Percentiles rank a stretch among this genome's conserved stretches.
Evolutionary conservation across 129 eudicot genomes (phyloP).

Genomic region (Deinandra increscens): DNA sequence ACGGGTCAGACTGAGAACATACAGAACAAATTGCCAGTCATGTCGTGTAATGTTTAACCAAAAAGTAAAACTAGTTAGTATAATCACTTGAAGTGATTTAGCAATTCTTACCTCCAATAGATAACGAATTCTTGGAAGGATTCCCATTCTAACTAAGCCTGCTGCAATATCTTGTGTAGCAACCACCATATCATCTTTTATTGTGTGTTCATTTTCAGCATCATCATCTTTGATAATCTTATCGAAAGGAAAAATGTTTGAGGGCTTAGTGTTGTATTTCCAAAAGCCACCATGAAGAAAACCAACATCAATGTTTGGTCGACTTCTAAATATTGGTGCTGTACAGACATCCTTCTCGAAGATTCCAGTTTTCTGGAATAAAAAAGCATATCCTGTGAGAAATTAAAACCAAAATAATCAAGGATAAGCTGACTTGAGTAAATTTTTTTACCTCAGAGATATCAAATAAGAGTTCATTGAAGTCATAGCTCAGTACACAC

Average conservation of each 20-base stretch:
- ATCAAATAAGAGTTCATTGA: constrained; percentile 66
- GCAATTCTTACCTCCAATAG: constrained; percentile 65
- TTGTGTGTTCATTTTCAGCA: constrained; percentile 74
- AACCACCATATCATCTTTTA: constrained; percentile 84
- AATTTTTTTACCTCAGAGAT: constrained; percentile 56
- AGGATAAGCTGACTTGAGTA: not conserved
- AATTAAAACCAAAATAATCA: not conserved
- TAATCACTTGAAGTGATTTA: not conserved
- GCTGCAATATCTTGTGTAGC: constrained; percentile 89
- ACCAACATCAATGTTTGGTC: constrained; percentile 75
- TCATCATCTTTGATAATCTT: constrained; percentile 38
- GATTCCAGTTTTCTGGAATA: constrained; percentile 56
- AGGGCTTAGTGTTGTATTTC: constrained; percentile 90
- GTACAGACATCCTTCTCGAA: constrained; percentile 56
- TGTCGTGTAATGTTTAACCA: not conserved
- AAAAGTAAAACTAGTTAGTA: not conserved
- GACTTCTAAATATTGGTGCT: constrained; percentile 86
- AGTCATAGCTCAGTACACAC: constrained; percentile 63
- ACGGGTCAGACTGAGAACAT: constrained; percentile 66
- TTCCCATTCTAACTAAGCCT: constrained; percentile 95
- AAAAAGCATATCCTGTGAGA: constrained; percentile 21
- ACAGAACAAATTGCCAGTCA: constrained; percentile 17
- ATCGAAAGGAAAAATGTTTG: constrained; percentile 56
- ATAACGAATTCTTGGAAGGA: constrained; percentile 68
- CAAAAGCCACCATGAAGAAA: constrained; percentile 90